A percentile compares a stretch with the other conserved stretches of the same genome.
These are phyloP conservation scores for Dendrocalamus sinicus DNA, from an alignment of 176 grass and related monocot species.

Conservation along the genomic window DNA sequence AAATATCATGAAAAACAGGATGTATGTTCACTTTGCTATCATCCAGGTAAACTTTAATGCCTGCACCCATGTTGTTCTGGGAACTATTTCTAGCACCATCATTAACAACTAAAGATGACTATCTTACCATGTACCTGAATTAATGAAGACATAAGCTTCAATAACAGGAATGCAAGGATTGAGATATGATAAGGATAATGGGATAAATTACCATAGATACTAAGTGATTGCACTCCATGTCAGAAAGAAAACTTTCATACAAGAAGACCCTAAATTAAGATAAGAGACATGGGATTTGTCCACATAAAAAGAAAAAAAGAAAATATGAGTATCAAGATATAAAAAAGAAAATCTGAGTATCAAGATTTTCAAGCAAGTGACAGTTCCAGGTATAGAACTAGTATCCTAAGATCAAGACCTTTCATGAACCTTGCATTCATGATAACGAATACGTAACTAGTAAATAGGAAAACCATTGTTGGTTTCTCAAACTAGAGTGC, in stretches of 20 bases:
- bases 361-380: slow-evolving; percentile 8
- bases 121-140: slow-evolving; percentile 57
- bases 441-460: slow-evolving; percentile 8
- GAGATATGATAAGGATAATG: slow-evolving; percentile 17
- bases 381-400: background rate
- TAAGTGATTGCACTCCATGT: slow-evolving; percentile 72
- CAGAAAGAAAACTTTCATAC: slow-evolving; percentile 90
- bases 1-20: slow-evolving; percentile 30
- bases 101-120: slow-evolving; percentile 46
- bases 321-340: background rate
- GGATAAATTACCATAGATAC: slow-evolving; percentile 75
- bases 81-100: slow-evolving; percentile 49
- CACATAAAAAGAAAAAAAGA: slow-evolving; percentile 41
- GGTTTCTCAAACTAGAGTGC: background rate
- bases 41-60: slow-evolving; percentile 45
- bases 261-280: slow-evolving; percentile 89
- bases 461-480: slow-evolving; percentile 13
- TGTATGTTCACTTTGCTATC: slow-evolving; percentile 53
- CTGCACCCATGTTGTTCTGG: slow-evolving; percentile 23
- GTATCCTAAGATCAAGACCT: slow-evolving; percentile 2
- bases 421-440: background rate
- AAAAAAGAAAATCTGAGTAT: background rate
- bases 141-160: slow-evolving; percentile 40
- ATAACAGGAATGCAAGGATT: slow-evolving; percentile 22
- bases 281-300: slow-evolving; percentile 54